phyloP scores from a whole-genome alignment of 2,329 filamentous ascomycete species.

The Parastagonospora nodorum region DNA sequence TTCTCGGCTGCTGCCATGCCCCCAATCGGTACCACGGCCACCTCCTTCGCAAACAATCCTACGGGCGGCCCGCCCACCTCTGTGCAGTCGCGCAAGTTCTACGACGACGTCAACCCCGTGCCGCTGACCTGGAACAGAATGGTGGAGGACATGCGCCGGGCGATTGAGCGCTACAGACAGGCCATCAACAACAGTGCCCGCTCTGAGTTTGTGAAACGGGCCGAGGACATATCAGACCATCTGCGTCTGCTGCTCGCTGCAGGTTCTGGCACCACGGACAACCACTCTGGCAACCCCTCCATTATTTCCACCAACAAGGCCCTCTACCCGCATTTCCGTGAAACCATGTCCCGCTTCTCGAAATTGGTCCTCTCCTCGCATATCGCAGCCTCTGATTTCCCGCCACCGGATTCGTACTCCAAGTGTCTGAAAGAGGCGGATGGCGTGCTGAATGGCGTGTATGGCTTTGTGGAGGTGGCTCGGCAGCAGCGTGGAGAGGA shows the following conservation, averaged over 20 bases:
- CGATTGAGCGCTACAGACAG: conserved; percentile 87
- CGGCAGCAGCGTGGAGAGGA: conserved; percentile 91
- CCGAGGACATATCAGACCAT: conserved; percentile 98
- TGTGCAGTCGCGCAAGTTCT: conserved; percentile 78
- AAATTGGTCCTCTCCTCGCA: conserved; percentile 97
- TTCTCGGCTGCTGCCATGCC: conserved; percentile 51
- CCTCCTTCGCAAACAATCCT: conserved; percentile 59
- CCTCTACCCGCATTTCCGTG: conserved; percentile 93
- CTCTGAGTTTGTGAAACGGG: conserved; percentile 87
- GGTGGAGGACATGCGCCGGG: conserved; percentile 88
- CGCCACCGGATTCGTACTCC: conserved; percentile 87
- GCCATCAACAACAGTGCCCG: conserved; percentile 83
- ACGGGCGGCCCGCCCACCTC: conserved; percentile 51
- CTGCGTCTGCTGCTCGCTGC: conserved; percentile 90
- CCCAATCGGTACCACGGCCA: conserved; percentile 57
- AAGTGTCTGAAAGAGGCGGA: conserved; percentile 98
- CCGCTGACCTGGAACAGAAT: conserved; percentile 88
- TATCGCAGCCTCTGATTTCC: conserved; percentile 95
- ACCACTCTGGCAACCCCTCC: conserved; percentile 98
- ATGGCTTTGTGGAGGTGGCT: conserved; percentile 94
- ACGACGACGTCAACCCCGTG: conserved; percentile 82
- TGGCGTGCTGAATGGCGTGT: conserved; percentile 89
- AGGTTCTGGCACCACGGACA: conserved; percentile 95
- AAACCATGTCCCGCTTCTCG: conserved; percentile 99
- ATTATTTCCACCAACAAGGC: conserved; percentile 99